A percentile compares a stretch with the other conserved stretches of the same genome.
Evolutionary conservation across 768 basidiomycete species (phyloP).

Genomic region (Leccinum aurantiacum): DNA sequence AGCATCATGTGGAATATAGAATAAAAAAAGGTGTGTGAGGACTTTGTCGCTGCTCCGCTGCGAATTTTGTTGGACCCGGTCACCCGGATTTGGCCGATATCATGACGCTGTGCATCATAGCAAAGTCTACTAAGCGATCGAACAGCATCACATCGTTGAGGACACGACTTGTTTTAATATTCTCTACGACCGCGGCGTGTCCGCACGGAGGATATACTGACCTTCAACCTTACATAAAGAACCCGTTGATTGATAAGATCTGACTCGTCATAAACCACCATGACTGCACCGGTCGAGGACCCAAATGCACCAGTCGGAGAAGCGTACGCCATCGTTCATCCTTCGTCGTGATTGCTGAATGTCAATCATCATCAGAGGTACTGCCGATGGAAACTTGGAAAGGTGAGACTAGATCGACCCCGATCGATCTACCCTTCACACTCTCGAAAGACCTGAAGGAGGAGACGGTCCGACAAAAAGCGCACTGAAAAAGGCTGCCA

Average conservation of each 20-base stretch:
- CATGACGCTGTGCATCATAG: conserved; percentile 1
- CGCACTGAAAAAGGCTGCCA: conserved; percentile 88
- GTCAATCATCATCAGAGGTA: conserved; percentile 4
- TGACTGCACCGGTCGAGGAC: conserved; percentile 12
- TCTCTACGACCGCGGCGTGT: too few relatives aligned
- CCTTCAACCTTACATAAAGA: conserved; percentile 25
- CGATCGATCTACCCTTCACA: conserved; percentile 3
- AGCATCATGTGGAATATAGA: conserved; percentile 32
- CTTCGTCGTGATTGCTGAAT: neutral
- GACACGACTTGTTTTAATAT: too few relatives aligned
- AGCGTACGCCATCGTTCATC: conserved; percentile 5
- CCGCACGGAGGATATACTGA: neutral
- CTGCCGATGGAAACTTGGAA: conserved; percentile 11
- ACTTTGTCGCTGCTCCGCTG: neutral
- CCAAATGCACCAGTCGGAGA: conserved; percentile 1
- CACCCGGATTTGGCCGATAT: conserved; percentile 20
- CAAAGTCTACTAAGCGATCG: neutral
- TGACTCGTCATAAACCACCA: conserved; percentile 9
- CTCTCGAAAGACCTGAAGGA: conserved; percentile 19
- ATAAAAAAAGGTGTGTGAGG: neutral
- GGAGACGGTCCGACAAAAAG: conserved; percentile 72
- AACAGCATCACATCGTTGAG: too few relatives aligned
- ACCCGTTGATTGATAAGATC: conserved; percentile 24
- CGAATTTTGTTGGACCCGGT: neutral
- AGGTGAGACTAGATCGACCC: conserved; percentile 7